Percentiles rank a stretch among this genome's conserved stretches.
Conservation (phyloP, 1,284 basidiomycete species). For the Retiboletus flavoniger region DNA sequence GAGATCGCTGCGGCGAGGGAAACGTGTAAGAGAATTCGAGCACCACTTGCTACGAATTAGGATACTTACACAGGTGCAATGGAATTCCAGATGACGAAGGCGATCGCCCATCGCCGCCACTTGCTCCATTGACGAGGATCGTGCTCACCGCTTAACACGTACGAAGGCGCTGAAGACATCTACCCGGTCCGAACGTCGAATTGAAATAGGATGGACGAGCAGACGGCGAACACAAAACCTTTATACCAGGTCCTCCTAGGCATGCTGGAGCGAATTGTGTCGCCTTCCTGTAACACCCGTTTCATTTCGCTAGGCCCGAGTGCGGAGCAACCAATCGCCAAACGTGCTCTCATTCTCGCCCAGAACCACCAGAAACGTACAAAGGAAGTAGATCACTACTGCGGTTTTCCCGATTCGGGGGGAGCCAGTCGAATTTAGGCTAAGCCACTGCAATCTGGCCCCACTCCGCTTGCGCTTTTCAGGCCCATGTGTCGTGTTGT, state of each 20-base stretch:
- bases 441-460: not conserved
- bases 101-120: slow-evolving; percentile 28
- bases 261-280: not conserved
- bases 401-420: slow-evolving; percentile 22
- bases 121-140: slow-evolving; percentile 31
- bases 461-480: not conserved
- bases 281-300: not conserved
- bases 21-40: not conserved
- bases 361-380: not conserved
- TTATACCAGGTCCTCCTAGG: slow-evolving; percentile 19
- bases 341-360: slow-evolving; percentile 13
- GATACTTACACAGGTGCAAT: slow-evolving; percentile 30
- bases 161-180: slow-evolving; percentile 25
- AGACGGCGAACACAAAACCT: slow-evolving; percentile 1
- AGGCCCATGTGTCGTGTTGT: not conserved
- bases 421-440: not conserved
- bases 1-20: slow-evolving; percentile 18
- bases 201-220: not conserved
- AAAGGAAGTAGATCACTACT: not conserved
- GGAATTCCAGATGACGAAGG: slow-evolving; percentile 29
- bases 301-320: not conserved
- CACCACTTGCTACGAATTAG: not conserved
- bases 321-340: slow-evolving; percentile 22
- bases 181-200: not conserved
- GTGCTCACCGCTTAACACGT: slow-evolving; percentile 17